Evolutionary conservation across 805 yeast genomes (phyloP).

Genomic region (Maudiozyma bulderi): DNA sequence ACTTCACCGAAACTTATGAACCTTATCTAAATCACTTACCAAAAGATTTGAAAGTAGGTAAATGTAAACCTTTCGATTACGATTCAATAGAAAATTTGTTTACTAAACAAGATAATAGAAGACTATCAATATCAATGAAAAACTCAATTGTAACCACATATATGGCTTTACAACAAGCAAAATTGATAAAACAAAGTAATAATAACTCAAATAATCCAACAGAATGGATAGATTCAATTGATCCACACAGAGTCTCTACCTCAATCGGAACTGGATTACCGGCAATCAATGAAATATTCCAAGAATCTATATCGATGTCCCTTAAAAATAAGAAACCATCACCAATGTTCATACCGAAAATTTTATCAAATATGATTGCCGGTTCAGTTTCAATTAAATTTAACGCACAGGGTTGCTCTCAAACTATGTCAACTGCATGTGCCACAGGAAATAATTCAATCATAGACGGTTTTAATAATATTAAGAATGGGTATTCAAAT

Average conservation of each 20-base stretch:
- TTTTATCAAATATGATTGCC: slow-evolving; percentile 87
- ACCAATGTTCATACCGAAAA: slow-evolving; percentile 78
- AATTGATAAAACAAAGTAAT: slow-evolving; percentile 36
- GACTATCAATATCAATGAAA: slow-evolving; percentile 66
- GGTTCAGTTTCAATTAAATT: slow-evolving; percentile 78
- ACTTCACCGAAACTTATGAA: slow-evolving; percentile 28
- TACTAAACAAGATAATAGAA: slow-evolving; percentile 40
- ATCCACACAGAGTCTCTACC: slow-evolving; percentile 41
- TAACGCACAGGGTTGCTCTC: slow-evolving; percentile 76
- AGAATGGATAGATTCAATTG: not conserved
- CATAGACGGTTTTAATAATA: slow-evolving; percentile 84
- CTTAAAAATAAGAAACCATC: slow-evolving; percentile 48
- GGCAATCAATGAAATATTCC: slow-evolving; percentile 55
- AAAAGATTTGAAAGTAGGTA: slow-evolving; percentile 58
- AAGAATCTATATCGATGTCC: slow-evolving; percentile 35
- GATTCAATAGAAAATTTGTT: slow-evolving; percentile 30
- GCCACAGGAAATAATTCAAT: slow-evolving; percentile 92
- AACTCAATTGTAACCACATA: slow-evolving; percentile 67
- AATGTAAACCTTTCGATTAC: slow-evolving; percentile 38
- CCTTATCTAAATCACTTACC: slow-evolving; percentile 45
- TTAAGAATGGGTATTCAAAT: slow-evolving; percentile 69
- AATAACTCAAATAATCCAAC: slow-evolving; percentile 25
- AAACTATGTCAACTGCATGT: slow-evolving; percentile 88
- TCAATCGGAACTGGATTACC: slow-evolving; percentile 94
- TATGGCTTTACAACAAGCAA: slow-evolving; percentile 69